A percentile compares a stretch with the other conserved stretches of the same genome.
These are phyloP conservation scores for Davidsoniella neocaledoniae DNA, from an alignment of 2,329 filamentous ascomycete species.

Conservation along the genomic window DNA sequence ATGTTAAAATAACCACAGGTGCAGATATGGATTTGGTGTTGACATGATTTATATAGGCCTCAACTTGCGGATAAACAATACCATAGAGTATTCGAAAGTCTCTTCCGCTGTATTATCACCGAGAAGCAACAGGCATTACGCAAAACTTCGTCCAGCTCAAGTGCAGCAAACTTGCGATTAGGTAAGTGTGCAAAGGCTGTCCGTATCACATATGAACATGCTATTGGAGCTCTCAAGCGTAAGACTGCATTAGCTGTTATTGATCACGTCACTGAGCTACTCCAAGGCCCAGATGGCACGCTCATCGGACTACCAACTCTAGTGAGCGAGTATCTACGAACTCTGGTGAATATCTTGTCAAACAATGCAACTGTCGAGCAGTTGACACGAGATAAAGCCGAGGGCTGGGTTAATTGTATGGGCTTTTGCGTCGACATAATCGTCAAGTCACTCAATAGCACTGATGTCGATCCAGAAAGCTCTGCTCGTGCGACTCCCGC, in stretches of 20 bases:
- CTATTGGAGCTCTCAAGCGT: constrained; percentile 47
- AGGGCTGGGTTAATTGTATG: constrained; percentile 52
- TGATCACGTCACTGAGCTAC: constrained; percentile 63
- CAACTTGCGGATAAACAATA: constrained; percentile 59
- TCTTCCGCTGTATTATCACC: constrained; percentile 51
- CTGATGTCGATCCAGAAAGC: constrained; percentile 16
- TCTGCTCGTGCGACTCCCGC: too few relatives aligned
- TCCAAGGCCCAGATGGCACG: constrained; percentile 42
- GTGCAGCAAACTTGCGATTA: constrained; percentile 38
- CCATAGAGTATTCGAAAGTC: constrained; percentile 60
- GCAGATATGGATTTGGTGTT: neutral
- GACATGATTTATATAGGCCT: neutral
- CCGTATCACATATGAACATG: constrained; percentile 53
- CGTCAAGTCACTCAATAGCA: constrained; percentile 28
- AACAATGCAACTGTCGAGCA: constrained; percentile 68
- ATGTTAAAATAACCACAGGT: constrained; percentile 12
- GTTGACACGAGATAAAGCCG: constrained; percentile 36
- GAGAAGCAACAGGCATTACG: constrained; percentile 52
- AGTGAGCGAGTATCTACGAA: constrained; percentile 61
- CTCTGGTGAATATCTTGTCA: constrained; percentile 51
- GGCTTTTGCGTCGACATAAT: constrained; percentile 57
- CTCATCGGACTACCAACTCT: constrained; percentile 46
- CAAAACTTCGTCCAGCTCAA: constrained; percentile 33
- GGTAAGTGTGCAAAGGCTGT: constrained; percentile 54
- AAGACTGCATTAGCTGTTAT: constrained; percentile 68